Percentiles rank a stretch among this genome's conserved stretches.
Conservation (phyloP, 352 stramenopile genomes). For the Phytophthora tentaculata region DNA sequence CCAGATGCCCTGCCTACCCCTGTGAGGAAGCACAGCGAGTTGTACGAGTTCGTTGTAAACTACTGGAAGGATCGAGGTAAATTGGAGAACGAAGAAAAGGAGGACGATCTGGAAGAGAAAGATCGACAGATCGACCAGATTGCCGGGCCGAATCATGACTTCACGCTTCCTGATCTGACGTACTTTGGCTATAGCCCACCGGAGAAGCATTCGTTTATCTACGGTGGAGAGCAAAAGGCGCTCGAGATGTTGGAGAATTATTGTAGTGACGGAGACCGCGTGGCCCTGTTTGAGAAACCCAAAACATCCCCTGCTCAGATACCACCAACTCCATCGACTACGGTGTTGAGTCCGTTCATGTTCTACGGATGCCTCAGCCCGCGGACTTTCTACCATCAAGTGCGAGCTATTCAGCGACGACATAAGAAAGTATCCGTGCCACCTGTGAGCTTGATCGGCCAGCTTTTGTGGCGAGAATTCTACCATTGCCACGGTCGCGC, state of each 20-base stretch:
- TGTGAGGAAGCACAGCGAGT: slow-evolving; percentile 43
- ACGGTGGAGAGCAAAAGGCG: slow-evolving; percentile 68
- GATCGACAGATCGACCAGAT: slow-evolving; percentile 41
- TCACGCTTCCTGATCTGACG: slow-evolving; percentile 63
- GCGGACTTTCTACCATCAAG: slow-evolving; percentile 89
- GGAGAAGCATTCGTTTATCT: slow-evolving; percentile 71
- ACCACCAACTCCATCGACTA: slow-evolving; percentile 86
- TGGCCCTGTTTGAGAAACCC: slow-evolving; percentile 97
- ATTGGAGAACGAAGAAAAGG: slow-evolving; percentile 13
- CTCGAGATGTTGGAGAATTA: slow-evolving; percentile 69
- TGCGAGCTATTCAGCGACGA: slow-evolving; percentile 77
- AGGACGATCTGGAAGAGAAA: slow-evolving; percentile 6
- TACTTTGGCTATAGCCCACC: slow-evolving; percentile 68
- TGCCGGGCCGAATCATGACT: slow-evolving; percentile 59
- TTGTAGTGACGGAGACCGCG: slow-evolving; percentile 76
- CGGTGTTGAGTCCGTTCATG: slow-evolving; percentile 94
- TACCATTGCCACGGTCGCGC: slow-evolving; percentile 85
- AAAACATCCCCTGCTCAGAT: slow-evolving; percentile 94
- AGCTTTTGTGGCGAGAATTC: slow-evolving; percentile 97
- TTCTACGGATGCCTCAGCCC: slow-evolving; percentile 93
- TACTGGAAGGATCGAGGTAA: slow-evolving; percentile 45
- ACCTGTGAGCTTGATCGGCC: slow-evolving; percentile 92
- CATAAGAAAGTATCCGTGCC: slow-evolving; percentile 76
- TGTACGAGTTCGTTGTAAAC: slow-evolving; percentile 66
- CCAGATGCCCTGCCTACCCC: slow-evolving; percentile 50